A percentile compares a stretch with the other conserved stretches of the same genome.
phyloP scores from a whole-genome alignment of 2,329 filamentous ascomycete genomes.

The Teratosphaeria gauchensis region DNA sequence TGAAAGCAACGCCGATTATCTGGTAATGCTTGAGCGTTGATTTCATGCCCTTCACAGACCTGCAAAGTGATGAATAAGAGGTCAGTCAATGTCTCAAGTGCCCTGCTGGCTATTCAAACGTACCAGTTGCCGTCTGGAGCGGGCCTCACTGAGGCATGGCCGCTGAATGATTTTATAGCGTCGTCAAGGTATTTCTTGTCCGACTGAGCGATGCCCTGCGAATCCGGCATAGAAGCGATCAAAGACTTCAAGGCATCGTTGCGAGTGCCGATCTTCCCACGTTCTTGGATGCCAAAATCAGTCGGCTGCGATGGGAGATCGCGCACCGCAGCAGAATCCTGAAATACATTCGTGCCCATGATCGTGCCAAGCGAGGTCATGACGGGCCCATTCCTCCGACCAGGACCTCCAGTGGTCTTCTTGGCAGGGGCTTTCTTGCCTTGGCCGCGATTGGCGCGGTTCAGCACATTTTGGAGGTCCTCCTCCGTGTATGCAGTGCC shows the following conservation, averaged over 20 bases:
- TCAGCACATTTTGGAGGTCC: constrained; percentile 6
- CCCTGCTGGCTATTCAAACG: not conserved
- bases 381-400: not conserved
- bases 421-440: not conserved
- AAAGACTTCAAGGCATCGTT: constrained; percentile 30
- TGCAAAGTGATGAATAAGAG: not conserved
- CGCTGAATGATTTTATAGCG: constrained; percentile 34
- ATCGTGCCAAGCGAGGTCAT: constrained; percentile 12
- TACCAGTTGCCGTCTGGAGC: constrained; percentile 27
- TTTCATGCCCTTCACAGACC: constrained; percentile 23
- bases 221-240: constrained; percentile 20
- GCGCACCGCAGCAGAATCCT: constrained; percentile 10
- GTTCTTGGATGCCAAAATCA: not conserved
- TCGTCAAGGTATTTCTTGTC: constrained; percentile 30
- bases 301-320: constrained; percentile 1
- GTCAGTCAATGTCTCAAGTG: not conserved
- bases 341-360: constrained; percentile 15
- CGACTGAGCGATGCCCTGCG: constrained; percentile 8
- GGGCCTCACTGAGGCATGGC: constrained; percentile 25
- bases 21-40: constrained; percentile 42
- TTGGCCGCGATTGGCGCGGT: constrained; percentile 1
- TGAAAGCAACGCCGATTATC: constrained; percentile 43
- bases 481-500: not conserved
- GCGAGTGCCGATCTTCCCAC: constrained; percentile 15
- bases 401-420: constrained; percentile 2